Base-by-base conservation (phyloP, 345 rosid genomes). In the Trapa incisa region DNA sequence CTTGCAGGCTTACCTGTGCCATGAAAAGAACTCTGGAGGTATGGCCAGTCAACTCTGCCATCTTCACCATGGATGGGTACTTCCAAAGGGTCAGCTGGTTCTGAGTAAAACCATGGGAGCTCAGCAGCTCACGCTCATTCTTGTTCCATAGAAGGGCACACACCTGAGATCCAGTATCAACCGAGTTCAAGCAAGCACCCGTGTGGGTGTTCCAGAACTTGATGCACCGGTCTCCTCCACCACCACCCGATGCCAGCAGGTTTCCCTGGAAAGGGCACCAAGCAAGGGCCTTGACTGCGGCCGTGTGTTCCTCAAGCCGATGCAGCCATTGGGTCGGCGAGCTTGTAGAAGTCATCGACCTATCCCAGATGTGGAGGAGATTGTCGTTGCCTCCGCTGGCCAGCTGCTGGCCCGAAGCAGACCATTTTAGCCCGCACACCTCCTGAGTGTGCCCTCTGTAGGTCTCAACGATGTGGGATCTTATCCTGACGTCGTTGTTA, bases 191-290 rank as follows among this genome's bases (percentile, higher is more conserved):
- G 76, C 84, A 80, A 11, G 76, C 73, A 10, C 84, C 84, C 0
- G 84, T 80, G 71, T 78, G 78, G 1, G 81, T 73, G 62, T 78
- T 80, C 81, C 84, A 80, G 53, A 80, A 80, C 72, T 75, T 80
- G 22, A 80, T 78, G 71, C 65, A 32, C 39, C 80, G 58, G 41
- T 80, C 84, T 29, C 78, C 77, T 4, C 75, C 84, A 11, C 84
- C 84, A 29, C 81, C 81, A 58, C 84, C 84, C 0, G 84, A 65
- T 10, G 81, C 81, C 8, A 80, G 77, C 65, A 80, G 64, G 67
- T 80, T 80, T 29, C 75, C 69, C 69, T 80, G 81, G 67, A 80
- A 80, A 5, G 84, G 84, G 67, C 84, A 77, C 84, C 81, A 80
- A 33, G 81, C 84, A 10, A 78, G 75, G 52, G 84, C 81, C 65